These are phyloP conservation scores for Hibiscus tridactylites DNA, from an alignment of 345 rosid species.

Conservation along the genomic window DNA sequence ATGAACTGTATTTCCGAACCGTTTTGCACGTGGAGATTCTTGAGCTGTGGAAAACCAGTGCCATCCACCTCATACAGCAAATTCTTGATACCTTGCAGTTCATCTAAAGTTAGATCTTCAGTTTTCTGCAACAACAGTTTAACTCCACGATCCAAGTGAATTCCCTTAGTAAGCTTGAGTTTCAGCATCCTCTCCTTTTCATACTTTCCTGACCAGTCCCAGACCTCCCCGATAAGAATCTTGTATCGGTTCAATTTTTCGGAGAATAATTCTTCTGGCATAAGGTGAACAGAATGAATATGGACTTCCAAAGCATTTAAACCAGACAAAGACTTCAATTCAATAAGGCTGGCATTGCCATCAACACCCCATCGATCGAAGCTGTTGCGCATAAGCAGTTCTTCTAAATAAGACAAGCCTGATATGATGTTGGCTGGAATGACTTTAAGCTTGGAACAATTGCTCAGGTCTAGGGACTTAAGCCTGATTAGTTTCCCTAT, in stretches of 20 bases:
- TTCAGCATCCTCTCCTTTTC: background rate
- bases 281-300: slow-evolving; percentile 1
- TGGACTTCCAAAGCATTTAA: background rate
- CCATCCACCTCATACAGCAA: background rate
- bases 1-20: background rate
- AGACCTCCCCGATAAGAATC: slow-evolving; percentile 6
- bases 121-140: slow-evolving; percentile 11
- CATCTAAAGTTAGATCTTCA: slow-evolving; percentile 12
- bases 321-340: slow-evolving; percentile 2
- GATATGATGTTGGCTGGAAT: slow-evolving; percentile 12
- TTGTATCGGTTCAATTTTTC: background rate
- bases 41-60: background rate
- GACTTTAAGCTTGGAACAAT: background rate
- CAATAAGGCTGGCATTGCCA: slow-evolving; percentile 11
- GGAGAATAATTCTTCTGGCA: slow-evolving; percentile 3
- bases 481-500: slow-evolving; percentile 13
- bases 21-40: slow-evolving; percentile 3
- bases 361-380: slow-evolving; percentile 17
- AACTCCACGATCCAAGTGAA: slow-evolving; percentile 5
- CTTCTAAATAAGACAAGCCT: slow-evolving; percentile 20
- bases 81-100: background rate
- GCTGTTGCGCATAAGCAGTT: slow-evolving; percentile 12
- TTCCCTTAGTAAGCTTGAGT: background rate
- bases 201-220: slow-evolving; percentile 4
- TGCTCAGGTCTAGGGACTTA: slow-evolving; percentile 2